These are phyloP conservation scores for Coprinopsis sp. DNA, from an alignment of 768 basidiomycete genomes.

Conservation along the genomic window DNA sequence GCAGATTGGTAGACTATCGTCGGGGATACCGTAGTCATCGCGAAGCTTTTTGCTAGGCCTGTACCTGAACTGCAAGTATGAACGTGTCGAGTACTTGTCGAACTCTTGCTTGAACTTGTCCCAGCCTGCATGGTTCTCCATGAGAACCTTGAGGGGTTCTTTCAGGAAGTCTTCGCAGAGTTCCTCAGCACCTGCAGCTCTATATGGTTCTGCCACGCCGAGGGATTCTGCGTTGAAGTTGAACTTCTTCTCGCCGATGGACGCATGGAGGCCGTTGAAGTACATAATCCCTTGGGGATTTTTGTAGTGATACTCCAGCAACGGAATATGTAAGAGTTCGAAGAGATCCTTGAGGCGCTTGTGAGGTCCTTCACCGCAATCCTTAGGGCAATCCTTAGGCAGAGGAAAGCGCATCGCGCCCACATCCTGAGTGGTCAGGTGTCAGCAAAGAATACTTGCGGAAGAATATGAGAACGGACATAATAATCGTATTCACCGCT, in stretches of 20 bases:
- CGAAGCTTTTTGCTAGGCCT: conserved; percentile 9
- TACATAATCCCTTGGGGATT: background rate
- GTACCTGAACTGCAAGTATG: conserved; percentile 19
- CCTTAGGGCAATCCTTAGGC: background rate
- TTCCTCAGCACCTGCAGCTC: conserved; percentile 9
- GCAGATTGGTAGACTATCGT: background rate
- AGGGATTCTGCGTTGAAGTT: background rate
- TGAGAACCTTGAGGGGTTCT: conserved; percentile 19
- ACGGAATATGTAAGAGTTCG: conserved; percentile 1
- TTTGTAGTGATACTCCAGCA: background rate
- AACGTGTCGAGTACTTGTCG: conserved; percentile 26
- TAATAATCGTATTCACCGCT: conserved; percentile 31
- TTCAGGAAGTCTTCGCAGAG: conserved; percentile 15
- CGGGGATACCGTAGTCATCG: background rate
- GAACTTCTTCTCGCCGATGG: background rate
- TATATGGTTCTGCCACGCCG: conserved; percentile 1
- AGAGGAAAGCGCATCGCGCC: conserved; percentile 39
- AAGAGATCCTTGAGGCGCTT: conserved; percentile 4
- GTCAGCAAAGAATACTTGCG: background rate
- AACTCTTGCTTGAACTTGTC: conserved; percentile 17
- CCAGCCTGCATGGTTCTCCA: conserved; percentile 24
- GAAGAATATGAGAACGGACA: conserved; percentile 17
- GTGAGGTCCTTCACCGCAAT: conserved; percentile 2
- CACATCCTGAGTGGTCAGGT: conserved; percentile 23
- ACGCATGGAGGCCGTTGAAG: conserved; percentile 9